Conservation (phyloP, 225 moss, liverwort and hornwort species). For the Rhytidiadelphus loreus region DNA sequence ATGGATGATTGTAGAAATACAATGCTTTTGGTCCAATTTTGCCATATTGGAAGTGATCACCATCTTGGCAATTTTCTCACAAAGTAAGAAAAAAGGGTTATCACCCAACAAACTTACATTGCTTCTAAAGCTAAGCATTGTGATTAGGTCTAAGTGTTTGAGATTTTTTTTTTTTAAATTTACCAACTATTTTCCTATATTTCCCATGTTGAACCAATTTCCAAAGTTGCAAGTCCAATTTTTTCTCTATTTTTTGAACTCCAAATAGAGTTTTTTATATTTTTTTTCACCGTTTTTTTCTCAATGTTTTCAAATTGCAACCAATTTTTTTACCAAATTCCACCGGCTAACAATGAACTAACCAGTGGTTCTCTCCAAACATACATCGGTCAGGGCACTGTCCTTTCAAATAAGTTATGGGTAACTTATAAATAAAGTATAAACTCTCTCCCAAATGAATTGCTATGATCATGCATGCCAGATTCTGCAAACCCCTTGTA, state of each 20-base stretch:
- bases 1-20: neutral
- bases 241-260: neutral
- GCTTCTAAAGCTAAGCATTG: neutral
- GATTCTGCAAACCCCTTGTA: neutral
- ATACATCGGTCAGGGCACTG: neutral
- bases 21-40: neutral
- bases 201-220: rapidly evolving
- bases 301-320: no score
- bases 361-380: rapidly evolving
- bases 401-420: neutral
- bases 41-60: rapidly evolving
- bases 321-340: no score
- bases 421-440: neutral
- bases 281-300: rapidly evolving
- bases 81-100: neutral
- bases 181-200: neutral
- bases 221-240: rapidly evolving
- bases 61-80: neutral
- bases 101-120: rapidly evolving
- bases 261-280: neutral
- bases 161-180: neutral
- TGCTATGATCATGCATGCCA: neutral
- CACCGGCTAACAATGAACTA: no score
- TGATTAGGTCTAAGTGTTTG: rapidly evolving
- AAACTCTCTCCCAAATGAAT: neutral